phyloP scores from a whole-genome alignment of 2,329 filamentous ascomycete species.

The Arthroderma uncinatum region DNA sequence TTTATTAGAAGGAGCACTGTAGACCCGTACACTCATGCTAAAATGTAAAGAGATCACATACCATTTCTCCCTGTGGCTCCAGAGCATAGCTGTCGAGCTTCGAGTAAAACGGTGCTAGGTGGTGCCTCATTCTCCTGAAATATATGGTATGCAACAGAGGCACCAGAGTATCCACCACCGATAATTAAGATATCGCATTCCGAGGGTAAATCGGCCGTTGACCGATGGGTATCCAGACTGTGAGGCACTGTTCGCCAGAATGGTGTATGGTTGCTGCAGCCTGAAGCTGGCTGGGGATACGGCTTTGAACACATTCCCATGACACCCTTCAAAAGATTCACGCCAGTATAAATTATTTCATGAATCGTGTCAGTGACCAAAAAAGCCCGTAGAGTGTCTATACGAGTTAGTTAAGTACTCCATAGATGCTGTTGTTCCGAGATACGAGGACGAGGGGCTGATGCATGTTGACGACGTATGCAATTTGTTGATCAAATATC shows the following conservation, averaged over 20 bases:
- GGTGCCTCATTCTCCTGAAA: slow-evolving; percentile 19
- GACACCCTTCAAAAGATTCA: too few relatives aligned
- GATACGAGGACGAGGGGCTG: too few relatives aligned
- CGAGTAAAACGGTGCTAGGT: slow-evolving; percentile 30
- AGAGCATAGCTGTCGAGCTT: slow-evolving; percentile 33
- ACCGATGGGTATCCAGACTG: slow-evolving; percentile 33
- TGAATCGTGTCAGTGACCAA: too few relatives aligned
- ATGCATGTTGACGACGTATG: too few relatives aligned
- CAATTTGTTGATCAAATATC: too few relatives aligned
- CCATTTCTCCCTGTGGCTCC: slow-evolving; percentile 39
- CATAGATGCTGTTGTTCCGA: too few relatives aligned
- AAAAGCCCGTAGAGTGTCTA: too few relatives aligned
- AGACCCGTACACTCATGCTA: neutral
- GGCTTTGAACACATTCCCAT: neutral
- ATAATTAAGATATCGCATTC: slow-evolving; percentile 39
- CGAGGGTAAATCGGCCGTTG: slow-evolving; percentile 28
- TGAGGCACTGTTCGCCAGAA: slow-evolving; percentile 38
- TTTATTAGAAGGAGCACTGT: neutral
- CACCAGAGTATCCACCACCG: slow-evolving; percentile 40
- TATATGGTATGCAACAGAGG: slow-evolving; percentile 36
- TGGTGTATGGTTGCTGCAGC: neutral
- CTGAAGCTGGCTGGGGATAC: neutral
- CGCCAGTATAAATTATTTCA: too few relatives aligned
- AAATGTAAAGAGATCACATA: slow-evolving; percentile 9
- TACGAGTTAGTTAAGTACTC: too few relatives aligned